These are phyloP conservation scores for Diospyros lotus DNA, from an alignment of 148 eudicot genomes.

Conservation along the genomic window DNA sequence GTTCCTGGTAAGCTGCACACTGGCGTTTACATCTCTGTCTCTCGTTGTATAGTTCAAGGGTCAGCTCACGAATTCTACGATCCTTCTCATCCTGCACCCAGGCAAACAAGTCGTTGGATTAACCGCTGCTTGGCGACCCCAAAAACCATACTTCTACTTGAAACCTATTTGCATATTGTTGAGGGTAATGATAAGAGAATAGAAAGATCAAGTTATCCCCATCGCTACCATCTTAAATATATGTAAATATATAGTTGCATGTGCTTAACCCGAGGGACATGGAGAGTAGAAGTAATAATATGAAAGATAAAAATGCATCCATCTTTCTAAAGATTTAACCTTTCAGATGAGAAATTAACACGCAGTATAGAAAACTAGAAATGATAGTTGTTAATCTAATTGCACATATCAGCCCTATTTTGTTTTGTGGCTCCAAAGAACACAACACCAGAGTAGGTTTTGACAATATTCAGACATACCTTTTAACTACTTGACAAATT, in stretches of 20 bases:
- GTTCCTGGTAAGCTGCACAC: conserved; percentile 28
- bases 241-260: too few species aligned
- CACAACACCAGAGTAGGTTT: background rate
- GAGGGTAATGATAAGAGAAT: too few species aligned
- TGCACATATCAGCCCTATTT: background rate
- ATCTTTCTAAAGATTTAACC: too few species aligned
- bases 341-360: too few species aligned
- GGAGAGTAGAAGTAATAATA: background rate
- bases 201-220: too few species aligned
- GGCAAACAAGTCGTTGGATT: too few species aligned
- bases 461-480: background rate
- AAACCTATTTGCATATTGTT: too few species aligned
- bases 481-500: too few species aligned
- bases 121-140: too few species aligned
- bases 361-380: background rate
- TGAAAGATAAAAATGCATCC: background rate
- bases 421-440: background rate
- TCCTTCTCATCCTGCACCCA: conserved; percentile 30
- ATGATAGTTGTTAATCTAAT: background rate
- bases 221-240: too few species aligned
- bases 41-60: conserved; percentile 27
- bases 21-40: conserved; percentile 21
- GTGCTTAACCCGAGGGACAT: background rate
- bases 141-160: too few species aligned
- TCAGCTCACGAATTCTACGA: conserved; percentile 29